Evolutionary conservation across 352 stramenopile genomes (phyloP), one percentile per base, ranked within the genome.

Genomic region (Phytophthora agathidicida): DNA sequence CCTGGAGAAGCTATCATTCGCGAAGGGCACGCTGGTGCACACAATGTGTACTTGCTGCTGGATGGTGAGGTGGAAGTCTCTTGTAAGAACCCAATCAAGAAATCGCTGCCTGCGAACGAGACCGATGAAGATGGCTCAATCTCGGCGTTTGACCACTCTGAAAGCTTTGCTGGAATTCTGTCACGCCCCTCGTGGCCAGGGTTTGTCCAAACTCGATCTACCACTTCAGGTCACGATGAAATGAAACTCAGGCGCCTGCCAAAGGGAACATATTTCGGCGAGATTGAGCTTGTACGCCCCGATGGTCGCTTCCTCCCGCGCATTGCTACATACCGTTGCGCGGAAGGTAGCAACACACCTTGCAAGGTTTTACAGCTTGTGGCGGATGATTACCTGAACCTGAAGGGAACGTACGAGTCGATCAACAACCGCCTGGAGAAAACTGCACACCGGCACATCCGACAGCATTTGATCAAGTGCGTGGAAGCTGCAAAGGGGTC

Each of bases 341-440:
- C 71, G 44, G 67, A 77, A 63, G 48, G 46, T 0, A 66, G 58
- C 17, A 66, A 70, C 3, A 65, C 60, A n/a, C 55, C 74, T 7
- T 91, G 78, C 50, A 89, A 94, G 51, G 83, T 94, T 24, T 69
- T 94, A 28, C 81, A 91, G 55, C 75, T 94, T 23, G 78, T 94
- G 7, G 80, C 79, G 0, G 82, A 91, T 35, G 85, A 94, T 49
- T 92, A 89, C 26, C 45, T 90, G 13, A 94, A 91, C 52, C 68
- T 89, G 9, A 90, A 86, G 24, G 79, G 79, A 45, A 84, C 85
- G 14, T 94, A 90, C 56, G 68, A 83, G 45, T 83, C 71, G 5
- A 87, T 94, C 46, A 89, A 80, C 41, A 68, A 81, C 5, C 81
- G 83, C 13, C 66, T 94, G n/a, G 76, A 83, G 42, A 67, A 73